Percentiles rank a stretch among this genome's conserved stretches.
Evolutionary conservation across 306 rosid genomes (phyloP).

Genomic region (Comarum palustre): DNA sequence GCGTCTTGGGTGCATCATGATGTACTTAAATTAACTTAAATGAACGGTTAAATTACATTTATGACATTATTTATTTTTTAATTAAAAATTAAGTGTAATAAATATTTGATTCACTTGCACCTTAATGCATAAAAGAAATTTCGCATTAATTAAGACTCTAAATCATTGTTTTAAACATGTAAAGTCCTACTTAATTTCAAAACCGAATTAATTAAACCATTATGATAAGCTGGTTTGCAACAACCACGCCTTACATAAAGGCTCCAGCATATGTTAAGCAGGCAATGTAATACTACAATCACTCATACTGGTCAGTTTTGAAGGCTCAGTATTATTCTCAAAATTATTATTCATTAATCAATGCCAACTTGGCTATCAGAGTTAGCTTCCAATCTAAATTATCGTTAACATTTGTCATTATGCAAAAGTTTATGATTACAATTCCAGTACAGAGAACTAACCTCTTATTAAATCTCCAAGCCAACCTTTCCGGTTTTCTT

Average conservation of each 20-base stretch:
- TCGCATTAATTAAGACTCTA: neutral
- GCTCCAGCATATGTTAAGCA: conserved; percentile 1
- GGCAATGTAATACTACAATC: neutral
- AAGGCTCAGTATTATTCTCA: neutral
- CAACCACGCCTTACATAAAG: neutral
- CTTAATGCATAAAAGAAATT: too few species aligned
- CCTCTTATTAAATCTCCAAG: neutral
- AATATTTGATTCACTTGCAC: too few species aligned
- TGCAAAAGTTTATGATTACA: neutral
- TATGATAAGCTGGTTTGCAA: neutral
- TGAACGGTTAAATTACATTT: too few species aligned
- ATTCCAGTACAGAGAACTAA: neutral
- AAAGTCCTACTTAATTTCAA: neutral
- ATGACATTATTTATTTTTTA: too few species aligned
- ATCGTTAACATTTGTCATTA: neutral
- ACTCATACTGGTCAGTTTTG: conserved; percentile 3
- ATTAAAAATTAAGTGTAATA: too few species aligned
- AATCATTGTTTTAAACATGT: neutral
- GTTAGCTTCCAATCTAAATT: neutral
- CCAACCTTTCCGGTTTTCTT: neutral
- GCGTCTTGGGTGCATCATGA: too few species aligned
- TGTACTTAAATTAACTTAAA: too few species aligned
- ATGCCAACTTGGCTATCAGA: neutral
- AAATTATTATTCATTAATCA: neutral
- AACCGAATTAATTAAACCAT: neutral